These are phyloP conservation scores for Chlorociboria aeruginascens DNA, from an alignment of 495 filamentous ascomycete species.

Conservation along the genomic window DNA sequence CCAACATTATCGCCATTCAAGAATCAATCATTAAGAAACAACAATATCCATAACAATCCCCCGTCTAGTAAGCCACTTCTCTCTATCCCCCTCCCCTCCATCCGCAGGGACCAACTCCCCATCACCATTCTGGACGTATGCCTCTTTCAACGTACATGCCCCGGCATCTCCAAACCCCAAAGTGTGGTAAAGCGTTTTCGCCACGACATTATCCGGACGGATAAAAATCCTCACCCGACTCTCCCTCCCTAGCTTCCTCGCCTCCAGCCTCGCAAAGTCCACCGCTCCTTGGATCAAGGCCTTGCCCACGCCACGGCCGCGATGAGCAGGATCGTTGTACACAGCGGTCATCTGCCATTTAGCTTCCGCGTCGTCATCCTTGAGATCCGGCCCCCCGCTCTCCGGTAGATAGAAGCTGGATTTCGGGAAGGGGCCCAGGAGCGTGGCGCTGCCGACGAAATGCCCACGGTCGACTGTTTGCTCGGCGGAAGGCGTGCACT, in stretches of 20 bases:
- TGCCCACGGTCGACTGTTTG: constrained; percentile 5
- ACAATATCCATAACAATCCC: constrained; percentile 15
- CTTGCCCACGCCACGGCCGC: constrained; percentile 24
- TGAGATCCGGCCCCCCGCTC: constrained; percentile 12
- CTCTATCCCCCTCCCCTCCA: constrained; percentile 5
- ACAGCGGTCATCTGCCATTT: constrained; percentile 29
- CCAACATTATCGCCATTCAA: no score
- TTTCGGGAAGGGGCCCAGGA: constrained; percentile 20
- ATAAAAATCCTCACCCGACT: constrained; percentile 24
- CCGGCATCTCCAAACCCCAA: constrained; percentile 24
- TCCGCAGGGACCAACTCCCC: constrained; percentile 22
- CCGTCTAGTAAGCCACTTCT: constrained; percentile 16
- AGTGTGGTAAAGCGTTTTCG: constrained; percentile 20
- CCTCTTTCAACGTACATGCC: constrained; percentile 24
- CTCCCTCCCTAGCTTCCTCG: constrained; percentile 1
- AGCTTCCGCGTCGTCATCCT: constrained; percentile 18
- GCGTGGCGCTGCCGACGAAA: constrained; percentile 27
- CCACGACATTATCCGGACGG: constrained; percentile 21
- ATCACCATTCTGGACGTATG: constrained; percentile 25
- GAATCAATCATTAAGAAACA: no score
- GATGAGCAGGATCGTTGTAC: constrained; percentile 23
- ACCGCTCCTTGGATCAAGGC: constrained; percentile 23
- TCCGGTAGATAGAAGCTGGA: constrained; percentile 16
- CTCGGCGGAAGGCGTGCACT: constrained; percentile 1
- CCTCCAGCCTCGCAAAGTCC: constrained; percentile 17